These are phyloP conservation scores for Diaporthe ilicicola DNA, from an alignment of 2,329 filamentous ascomycete species.

Conservation along the genomic window DNA sequence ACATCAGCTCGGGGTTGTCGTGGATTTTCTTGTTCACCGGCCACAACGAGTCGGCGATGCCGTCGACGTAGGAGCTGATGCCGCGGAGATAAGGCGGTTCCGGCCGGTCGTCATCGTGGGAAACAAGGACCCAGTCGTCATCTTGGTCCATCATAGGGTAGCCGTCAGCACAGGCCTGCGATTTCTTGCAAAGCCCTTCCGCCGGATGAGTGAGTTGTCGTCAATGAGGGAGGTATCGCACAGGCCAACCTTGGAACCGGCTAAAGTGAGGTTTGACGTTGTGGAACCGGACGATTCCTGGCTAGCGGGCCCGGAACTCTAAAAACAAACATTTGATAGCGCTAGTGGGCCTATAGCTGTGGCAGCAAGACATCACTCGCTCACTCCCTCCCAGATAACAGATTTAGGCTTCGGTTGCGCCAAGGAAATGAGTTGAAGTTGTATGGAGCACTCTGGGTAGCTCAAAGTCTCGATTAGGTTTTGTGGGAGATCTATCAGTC, in stretches of 20 bases:
- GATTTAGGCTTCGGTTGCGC: no score
- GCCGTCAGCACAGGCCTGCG: no score
- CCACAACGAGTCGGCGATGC: constrained; percentile 50
- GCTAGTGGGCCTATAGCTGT: not conserved
- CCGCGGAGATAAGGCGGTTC: constrained; percentile 39
- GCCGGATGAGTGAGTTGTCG: not conserved
- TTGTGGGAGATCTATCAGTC: no score
- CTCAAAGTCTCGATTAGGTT: no score
- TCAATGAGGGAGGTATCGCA: not conserved
- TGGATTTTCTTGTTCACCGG: constrained; percentile 59
- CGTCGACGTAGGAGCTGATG: constrained; percentile 50
- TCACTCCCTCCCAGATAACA: no score
- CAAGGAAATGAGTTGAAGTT: no score
- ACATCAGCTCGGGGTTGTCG: constrained; percentile 59
- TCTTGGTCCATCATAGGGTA: not conserved
- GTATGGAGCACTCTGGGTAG: no score
- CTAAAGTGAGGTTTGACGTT: not conserved
- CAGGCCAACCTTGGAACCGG: not conserved
- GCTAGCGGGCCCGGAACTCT: constrained; percentile 5
- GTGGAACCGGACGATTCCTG: not conserved
- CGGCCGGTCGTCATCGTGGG: not conserved
- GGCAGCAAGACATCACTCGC: not conserved
- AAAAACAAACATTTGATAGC: not conserved
- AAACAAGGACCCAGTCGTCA: constrained; percentile 8
- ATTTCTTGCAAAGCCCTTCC: not conserved